Evolutionary conservation across 129 eudicot species (phyloP), one percentile per base, ranked within the genome.

Genomic region (Saposhnikovia divaricata): DNA sequence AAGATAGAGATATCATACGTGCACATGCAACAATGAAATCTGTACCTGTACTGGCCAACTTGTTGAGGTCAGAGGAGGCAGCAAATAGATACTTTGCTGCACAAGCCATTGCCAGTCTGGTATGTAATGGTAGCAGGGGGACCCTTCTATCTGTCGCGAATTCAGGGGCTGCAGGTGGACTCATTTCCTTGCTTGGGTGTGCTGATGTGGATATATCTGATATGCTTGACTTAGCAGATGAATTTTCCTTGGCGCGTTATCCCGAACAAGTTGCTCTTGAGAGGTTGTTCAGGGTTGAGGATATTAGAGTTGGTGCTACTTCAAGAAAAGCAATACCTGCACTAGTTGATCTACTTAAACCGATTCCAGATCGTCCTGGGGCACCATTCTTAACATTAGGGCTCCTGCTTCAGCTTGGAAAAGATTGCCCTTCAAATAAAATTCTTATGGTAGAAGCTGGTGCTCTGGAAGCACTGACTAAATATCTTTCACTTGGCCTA

Each of bases 241-340:
- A 95, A 75, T 92, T 95, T 70, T 25, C 87, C 65, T 87, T 95
- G 89, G 90, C 85, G 46, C 88, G 82, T 72, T 92, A 90, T 79
- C 99, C 99, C n/a, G 99, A 95, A 14, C 97, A 92, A 84, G 93
- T 90, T 72, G 93, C 94, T 66, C 99, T 95, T 19, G 99, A 92
- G 86, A 89, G 97, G 79, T 83, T 95, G 86, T 95, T 95, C 77
- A 87, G 99, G 82, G 99, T 95, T 80, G 99, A 96, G 76, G 99
- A 96, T 71, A 92, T 96, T 51, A 88, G 99, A 79, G 90, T 87
- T 72, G 99, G 99, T 73, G 97, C 97, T 69, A 90, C 97, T 80
- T 92, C 99, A 66, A 82, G 99, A 70, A 96, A 96, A 87, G 98
- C 98, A 76, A 96, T 96, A 85, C 99, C 99, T 37, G 87, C 87